Evolutionary conservation across 2,329 filamentous ascomycete species (phyloP), one percentile per base, ranked within the genome.

Genomic region (Monosporascus sp.): DNA sequence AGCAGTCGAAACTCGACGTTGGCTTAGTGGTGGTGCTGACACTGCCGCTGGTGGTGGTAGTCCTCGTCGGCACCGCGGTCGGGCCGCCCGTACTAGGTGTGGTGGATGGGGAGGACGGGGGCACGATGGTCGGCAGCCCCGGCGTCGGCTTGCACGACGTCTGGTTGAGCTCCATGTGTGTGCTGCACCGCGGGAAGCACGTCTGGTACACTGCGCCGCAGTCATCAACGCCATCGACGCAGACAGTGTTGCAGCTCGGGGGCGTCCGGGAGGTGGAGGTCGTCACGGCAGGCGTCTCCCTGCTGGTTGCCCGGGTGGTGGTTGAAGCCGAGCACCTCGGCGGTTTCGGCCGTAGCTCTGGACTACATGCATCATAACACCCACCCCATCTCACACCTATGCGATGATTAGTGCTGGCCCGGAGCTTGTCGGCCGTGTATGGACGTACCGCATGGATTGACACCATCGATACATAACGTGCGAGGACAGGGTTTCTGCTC

Each of bases 1-100:
- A 52, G 49, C 62, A 64, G 11, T 20, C 46, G 40, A 58, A 49
- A 7, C 58, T n/a, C 1, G 49, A 55, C 9, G 57, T 54, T 8
- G 59, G 55, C 16, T 16, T 3, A 16, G 41, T 8, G 19, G 26
- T 24, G 40, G 14, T 46, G 27, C 49, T 45, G 9, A 43, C 5
- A 8, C 22, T 24, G 34, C 26, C 26, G 48, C 37, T 44, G 7
- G 17, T 16, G 22, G 43, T 7, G 22, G 43, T 26, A 22, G 24
- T 8, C 20, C 31, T 11, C 14, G 56, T 54, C 7, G 59, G 55
- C 16, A n/a, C 6, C 19, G 41, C 16, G 19, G 26, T 24, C 20
- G 7, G 20, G 27, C 41, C 22, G 9, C 26, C 6, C 14, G 34
- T 37, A 24, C 26, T 26, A n/a, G 20, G 20, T 14, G 24, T 16